Percentiles rank a stretch among this genome's conserved stretches.
Conservation (phyloP, 73 alveolate genomes). For the Tetrahymena malaccensis region DNA sequence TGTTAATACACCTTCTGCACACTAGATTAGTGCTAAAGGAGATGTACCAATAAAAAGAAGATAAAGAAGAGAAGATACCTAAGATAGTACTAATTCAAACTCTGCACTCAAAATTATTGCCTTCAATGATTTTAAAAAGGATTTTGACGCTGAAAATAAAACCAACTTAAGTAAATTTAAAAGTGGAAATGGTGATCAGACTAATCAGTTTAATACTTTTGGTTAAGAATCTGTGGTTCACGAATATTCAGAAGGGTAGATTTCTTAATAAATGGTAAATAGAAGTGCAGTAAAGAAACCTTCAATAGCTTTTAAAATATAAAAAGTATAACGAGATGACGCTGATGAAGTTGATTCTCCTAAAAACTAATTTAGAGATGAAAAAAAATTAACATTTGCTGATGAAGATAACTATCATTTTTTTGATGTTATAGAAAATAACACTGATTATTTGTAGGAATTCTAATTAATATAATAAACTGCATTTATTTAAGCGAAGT, state of each 20-base stretch:
- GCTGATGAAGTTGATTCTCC: not conserved
- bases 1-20: not conserved
- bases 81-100: not conserved
- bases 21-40: not conserved
- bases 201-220: not conserved
- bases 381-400: not conserved
- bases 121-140: not conserved
- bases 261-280: too few relatives aligned
- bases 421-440: not conserved
- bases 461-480: not conserved
- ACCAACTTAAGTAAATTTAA: not conserved
- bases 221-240: not conserved
- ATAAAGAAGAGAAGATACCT: not conserved
- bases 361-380: not conserved
- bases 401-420: not conserved
- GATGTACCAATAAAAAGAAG: not conserved
- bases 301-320: not conserved
- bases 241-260: not conserved
- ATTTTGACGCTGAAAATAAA: not conserved
- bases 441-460: not conserved
- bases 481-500: not conserved
- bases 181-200: not conserved
- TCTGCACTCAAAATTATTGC: not conserved
- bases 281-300: not conserved
- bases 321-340: too few relatives aligned